A percentile compares a stretch with the other conserved stretches of the same genome.
phyloP scores from a whole-genome alignment of 306 rosid genomes.

The Vigna radiata region DNA sequence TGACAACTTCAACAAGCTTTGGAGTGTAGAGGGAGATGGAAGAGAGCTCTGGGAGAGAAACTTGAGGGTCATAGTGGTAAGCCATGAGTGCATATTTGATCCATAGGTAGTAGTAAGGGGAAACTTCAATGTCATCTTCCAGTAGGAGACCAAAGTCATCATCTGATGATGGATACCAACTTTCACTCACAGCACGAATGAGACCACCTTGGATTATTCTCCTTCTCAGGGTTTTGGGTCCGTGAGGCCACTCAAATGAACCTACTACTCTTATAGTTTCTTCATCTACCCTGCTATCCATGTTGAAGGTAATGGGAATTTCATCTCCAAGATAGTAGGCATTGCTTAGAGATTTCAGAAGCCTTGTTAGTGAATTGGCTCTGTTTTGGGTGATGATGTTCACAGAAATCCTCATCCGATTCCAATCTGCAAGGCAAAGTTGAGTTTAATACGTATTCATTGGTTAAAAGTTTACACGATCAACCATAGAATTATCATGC shows the following conservation, averaged over 20 bases:
- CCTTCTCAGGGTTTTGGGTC: slow-evolving; percentile 82
- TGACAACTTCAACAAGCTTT: slow-evolving; percentile 85
- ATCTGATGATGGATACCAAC: slow-evolving; percentile 94
- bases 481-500: background rate
- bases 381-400: slow-evolving; percentile 92
- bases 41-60: slow-evolving; percentile 82
- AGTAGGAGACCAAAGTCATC: slow-evolving; percentile 87
- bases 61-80: slow-evolving; percentile 91
- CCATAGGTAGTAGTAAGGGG: slow-evolving; percentile 95
- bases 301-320: slow-evolving; percentile 79
- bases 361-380: slow-evolving; percentile 73
- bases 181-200: slow-evolving; percentile 92
- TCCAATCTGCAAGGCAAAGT: slow-evolving; percentile 75
- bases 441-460: background rate
- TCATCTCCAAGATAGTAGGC: slow-evolving; percentile 95
- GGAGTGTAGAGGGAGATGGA: slow-evolving; percentile 97
- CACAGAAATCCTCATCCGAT: slow-evolving; percentile 73
- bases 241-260: slow-evolving; percentile 92
- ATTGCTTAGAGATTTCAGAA: slow-evolving; percentile 76
- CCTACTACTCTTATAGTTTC: slow-evolving; percentile 68
- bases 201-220: slow-evolving; percentile 98
- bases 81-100: slow-evolving; percentile 89
- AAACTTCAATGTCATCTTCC: slow-evolving; percentile 94
- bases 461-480: background rate
- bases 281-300: slow-evolving; percentile 94